phyloP scores from a whole-genome alignment of 345 rosid species.

The Punica granatum region DNA sequence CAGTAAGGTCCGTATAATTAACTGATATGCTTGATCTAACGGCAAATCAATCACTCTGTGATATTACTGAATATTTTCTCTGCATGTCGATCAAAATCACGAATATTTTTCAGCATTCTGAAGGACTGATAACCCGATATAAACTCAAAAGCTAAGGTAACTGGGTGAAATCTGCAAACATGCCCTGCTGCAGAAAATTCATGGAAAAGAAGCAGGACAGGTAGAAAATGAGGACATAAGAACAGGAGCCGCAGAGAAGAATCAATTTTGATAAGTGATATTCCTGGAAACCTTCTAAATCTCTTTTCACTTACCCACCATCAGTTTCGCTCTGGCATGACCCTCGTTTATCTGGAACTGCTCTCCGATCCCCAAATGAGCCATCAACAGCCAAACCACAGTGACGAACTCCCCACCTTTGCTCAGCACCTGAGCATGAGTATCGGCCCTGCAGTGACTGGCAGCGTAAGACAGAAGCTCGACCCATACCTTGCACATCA shows the following conservation, averaged over 20 bases:
- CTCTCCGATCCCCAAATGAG: conserved; percentile 55
- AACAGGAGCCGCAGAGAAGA: not conserved
- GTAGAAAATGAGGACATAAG: too few species aligned
- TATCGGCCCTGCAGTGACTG: conserved; percentile 37
- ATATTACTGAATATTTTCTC: too few species aligned
- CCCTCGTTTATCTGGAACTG: conserved; percentile 53
- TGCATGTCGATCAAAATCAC: too few species aligned
- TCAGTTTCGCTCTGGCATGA: conserved; percentile 44
- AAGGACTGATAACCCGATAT: too few species aligned
- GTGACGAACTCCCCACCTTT: conserved; percentile 65
- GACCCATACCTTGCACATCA: conserved; percentile 53
- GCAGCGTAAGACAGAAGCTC: conserved; percentile 54
- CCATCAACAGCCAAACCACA: conserved; percentile 65
- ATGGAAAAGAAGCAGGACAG: too few species aligned
- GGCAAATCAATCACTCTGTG: too few species aligned
- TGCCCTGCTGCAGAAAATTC: too few species aligned
- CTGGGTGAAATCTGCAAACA: too few species aligned
- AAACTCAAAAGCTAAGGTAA: too few species aligned
- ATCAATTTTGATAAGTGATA: not conserved
- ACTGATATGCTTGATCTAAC: too few species aligned
- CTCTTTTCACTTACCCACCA: conserved; percentile 20
- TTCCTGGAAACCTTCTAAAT: not conserved
- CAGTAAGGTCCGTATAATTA: too few species aligned
- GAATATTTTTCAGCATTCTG: too few species aligned
- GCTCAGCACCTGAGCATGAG: conserved; percentile 53